phyloP scores from a whole-genome alignment of 179 eudicot species.

The Kewa caespitosa region DNA sequence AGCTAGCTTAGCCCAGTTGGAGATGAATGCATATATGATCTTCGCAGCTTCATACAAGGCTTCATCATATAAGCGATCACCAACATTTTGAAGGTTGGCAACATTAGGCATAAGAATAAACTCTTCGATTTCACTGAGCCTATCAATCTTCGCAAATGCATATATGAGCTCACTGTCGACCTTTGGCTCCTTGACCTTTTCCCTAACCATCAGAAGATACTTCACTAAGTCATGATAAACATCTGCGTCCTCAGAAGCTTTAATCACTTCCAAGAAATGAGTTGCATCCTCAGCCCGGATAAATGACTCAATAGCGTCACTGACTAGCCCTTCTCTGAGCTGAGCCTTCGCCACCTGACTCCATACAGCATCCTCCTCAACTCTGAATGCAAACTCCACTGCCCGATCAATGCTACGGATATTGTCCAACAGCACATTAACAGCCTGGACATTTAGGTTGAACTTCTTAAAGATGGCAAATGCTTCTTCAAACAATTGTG shows the following conservation, averaged over 20 bases:
- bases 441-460: slow-evolving; percentile 54
- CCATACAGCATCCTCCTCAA: slow-evolving; percentile 59
- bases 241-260: slow-evolving; percentile 47
- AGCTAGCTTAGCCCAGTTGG: slow-evolving; percentile 58
- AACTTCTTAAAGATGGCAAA: slow-evolving; percentile 54
- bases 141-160: slow-evolving; percentile 50
- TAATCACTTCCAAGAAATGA: slow-evolving; percentile 51
- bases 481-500: slow-evolving; percentile 50
- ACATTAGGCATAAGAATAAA: slow-evolving; percentile 55
- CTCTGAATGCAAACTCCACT: slow-evolving; percentile 55
- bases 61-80: slow-evolving; percentile 48
- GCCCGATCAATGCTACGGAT: slow-evolving; percentile 46
- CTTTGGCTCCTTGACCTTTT: slow-evolving; percentile 53
- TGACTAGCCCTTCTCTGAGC: slow-evolving; percentile 46
- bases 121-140: slow-evolving; percentile 48
- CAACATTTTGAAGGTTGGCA: slow-evolving; percentile 53
- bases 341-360: slow-evolving; percentile 58
- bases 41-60: slow-evolving; percentile 56
- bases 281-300: slow-evolving; percentile 53
- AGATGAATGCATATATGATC: slow-evolving; percentile 48
- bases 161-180: slow-evolving; percentile 56
- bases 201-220: slow-evolving; percentile 52
- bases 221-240: slow-evolving; percentile 52
- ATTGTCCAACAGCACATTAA: slow-evolving; percentile 47
- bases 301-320: slow-evolving; percentile 59